phyloP scores from a whole-genome alignment of 495 filamentous ascomycete genomes.

The Thermothielavioides terrestris region DNA sequence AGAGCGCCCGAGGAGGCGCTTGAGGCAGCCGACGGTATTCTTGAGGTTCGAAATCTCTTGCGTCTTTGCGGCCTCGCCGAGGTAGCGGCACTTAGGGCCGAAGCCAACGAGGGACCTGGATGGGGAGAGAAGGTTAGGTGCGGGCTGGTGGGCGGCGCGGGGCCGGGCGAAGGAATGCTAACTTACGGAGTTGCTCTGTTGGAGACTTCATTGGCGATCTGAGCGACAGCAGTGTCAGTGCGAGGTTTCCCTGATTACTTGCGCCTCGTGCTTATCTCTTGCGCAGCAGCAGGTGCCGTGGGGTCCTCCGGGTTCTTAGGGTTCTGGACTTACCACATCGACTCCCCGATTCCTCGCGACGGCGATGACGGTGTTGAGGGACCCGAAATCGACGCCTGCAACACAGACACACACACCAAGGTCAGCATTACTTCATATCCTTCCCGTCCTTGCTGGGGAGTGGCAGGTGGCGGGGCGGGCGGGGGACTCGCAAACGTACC shows the following conservation, averaged over 20 bases:
- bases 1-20: constrained; percentile 79
- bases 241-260: background rate
- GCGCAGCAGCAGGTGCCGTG: background rate
- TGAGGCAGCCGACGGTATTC: constrained; percentile 90
- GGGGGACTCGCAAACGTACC: constrained; percentile 22
- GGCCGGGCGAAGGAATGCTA: background rate
- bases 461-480: background rate
- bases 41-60: constrained; percentile 99
- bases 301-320: background rate
- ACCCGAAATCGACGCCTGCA: constrained; percentile 86
- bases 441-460: background rate
- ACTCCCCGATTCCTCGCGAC: constrained; percentile 97
- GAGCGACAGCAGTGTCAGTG: background rate
- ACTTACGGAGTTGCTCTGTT: constrained; percentile 97
- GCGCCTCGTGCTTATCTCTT: background rate
- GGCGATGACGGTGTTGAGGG: constrained; percentile 93
- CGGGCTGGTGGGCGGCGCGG: background rate
- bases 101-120: constrained; percentile 86
- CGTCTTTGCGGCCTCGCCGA: constrained; percentile 93
- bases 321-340: constrained; percentile 76
- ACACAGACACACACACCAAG: background rate
- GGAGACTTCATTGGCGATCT: constrained; percentile 99
- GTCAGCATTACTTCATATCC: constrained; percentile 7
- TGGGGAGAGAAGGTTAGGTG: constrained; percentile 9
- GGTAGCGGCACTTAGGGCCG: constrained; percentile 81